phyloP scores from a whole-genome alignment of 371 early-diverging fungal genomes.

The Syncephalastrum monosporum region DNA sequence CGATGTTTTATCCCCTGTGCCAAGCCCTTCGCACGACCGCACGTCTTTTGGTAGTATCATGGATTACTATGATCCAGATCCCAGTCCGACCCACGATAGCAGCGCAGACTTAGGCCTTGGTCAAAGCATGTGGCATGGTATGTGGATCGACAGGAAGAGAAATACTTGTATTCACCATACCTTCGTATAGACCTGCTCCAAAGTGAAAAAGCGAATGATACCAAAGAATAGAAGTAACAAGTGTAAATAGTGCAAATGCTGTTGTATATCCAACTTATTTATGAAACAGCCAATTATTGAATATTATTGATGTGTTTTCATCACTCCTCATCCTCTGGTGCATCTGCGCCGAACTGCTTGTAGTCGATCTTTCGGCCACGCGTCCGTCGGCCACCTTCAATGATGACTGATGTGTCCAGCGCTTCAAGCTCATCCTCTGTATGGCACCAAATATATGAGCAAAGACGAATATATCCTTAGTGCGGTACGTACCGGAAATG shows the following conservation, averaged over 20 bases:
- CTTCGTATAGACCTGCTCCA: background rate
- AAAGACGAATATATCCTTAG: background rate
- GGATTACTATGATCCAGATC: background rate
- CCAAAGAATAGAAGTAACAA: no score
- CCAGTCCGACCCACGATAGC: background rate
- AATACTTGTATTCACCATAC: background rate
- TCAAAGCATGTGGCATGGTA: constrained; percentile 3
- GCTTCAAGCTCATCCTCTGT: constrained; percentile 60
- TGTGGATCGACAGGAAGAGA: background rate
- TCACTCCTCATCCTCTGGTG: constrained; percentile 43
- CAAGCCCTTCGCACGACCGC: background rate
- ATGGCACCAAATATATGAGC: background rate
- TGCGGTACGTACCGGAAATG: constrained; percentile 22
- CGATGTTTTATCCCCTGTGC: background rate
- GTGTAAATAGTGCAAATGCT: no score
- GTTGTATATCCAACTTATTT: no score
- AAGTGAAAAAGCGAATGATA: background rate
- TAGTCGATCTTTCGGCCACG: constrained; percentile 73
- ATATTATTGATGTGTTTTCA: no score
- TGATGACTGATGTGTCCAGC: constrained; percentile 65
- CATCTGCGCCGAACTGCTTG: constrained; percentile 64
- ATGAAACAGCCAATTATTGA: no score
- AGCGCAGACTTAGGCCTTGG: background rate
- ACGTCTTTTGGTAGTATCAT: background rate
- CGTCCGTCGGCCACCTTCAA: constrained; percentile 65